Conservation (phyloP, 306 rosid genomes). For the Glycine tomentella region DNA sequence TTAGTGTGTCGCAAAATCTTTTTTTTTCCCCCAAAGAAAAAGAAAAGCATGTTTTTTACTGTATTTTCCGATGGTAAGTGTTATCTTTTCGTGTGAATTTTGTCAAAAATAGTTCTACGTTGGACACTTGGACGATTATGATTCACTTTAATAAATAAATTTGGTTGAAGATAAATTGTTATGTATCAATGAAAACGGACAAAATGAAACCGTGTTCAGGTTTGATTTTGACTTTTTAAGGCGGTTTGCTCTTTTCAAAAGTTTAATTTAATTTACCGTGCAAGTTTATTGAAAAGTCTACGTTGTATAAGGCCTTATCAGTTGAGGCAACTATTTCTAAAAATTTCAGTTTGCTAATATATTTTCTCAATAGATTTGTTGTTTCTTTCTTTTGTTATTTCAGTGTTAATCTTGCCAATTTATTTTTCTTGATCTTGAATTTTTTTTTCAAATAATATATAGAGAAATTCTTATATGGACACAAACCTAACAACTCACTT, state of each 20-base stretch:
- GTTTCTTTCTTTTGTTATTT: not conserved
- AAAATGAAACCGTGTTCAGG: not conserved
- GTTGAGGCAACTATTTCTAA: not conserved
- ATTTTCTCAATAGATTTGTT: not conserved
- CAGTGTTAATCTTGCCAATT: not conserved
- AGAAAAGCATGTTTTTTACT: not conserved
- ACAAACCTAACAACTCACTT: too few relatives aligned
- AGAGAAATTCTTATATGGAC: too few relatives aligned
- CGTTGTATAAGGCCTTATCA: not conserved
- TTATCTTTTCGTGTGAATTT: too few relatives aligned
- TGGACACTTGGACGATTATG: not conserved
- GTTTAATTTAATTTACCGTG: not conserved
- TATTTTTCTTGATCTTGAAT: not conserved
- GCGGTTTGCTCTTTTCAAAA: not conserved
- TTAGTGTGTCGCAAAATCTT: constrained; percentile 25
- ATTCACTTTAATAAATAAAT: not conserved
- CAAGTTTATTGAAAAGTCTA: not conserved
- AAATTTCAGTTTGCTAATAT: too few relatives aligned
- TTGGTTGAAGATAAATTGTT: not conserved
- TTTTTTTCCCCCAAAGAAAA: too few relatives aligned
- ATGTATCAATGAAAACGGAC: not conserved
- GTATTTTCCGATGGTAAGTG: too few relatives aligned
- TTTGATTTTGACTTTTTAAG: not conserved
- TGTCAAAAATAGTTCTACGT: not conserved
- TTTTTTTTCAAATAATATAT: not conserved